Conservation (phyloP, 345 rosid genomes). For the Boechera divaricarpa region DNA sequence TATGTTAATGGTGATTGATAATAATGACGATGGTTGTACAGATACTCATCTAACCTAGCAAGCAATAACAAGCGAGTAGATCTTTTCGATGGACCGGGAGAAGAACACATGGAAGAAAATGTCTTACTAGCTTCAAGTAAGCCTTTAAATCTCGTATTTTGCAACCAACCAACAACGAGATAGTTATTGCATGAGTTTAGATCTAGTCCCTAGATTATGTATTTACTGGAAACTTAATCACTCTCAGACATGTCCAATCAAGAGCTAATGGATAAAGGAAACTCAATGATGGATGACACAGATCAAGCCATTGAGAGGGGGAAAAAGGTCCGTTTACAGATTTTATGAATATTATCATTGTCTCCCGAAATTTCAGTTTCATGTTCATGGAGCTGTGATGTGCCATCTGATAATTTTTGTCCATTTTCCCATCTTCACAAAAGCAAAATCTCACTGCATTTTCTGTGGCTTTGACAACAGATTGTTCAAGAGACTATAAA, state of each 20-base stretch:
- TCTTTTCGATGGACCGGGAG: slow-evolving; percentile 88
- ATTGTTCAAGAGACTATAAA: slow-evolving; percentile 85
- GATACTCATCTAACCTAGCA: slow-evolving; percentile 78
- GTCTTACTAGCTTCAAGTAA: slow-evolving; percentile 87
- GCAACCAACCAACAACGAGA: slow-evolving; percentile 19
- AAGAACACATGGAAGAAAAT: slow-evolving; percentile 82
- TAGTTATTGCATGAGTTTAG: slow-evolving; percentile 5
- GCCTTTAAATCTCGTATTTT: slow-evolving; percentile 35
- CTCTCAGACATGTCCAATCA: slow-evolving; percentile 86
- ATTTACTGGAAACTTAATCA: slow-evolving; percentile 26
- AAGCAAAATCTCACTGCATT: slow-evolving; percentile 14
- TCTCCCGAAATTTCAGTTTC: neutral
- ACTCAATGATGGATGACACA: slow-evolving; percentile 88
- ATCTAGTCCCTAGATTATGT: slow-evolving; percentile 13
- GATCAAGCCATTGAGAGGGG: slow-evolving; percentile 95
- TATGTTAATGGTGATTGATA: slow-evolving; percentile 20
- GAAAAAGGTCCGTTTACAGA: slow-evolving; percentile 47
- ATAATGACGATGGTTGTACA: slow-evolving; percentile 43
- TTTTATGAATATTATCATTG: neutral
- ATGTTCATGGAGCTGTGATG: neutral
- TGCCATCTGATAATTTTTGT: slow-evolving; percentile 10
- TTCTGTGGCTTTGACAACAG: slow-evolving; percentile 47
- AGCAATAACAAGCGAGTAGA: slow-evolving; percentile 76
- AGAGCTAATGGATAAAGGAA: slow-evolving; percentile 73
- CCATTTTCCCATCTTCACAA: neutral